These are phyloP conservation scores for Calophaca sinica DNA, from an alignment of 306 rosid species.

Conservation along the genomic window DNA sequence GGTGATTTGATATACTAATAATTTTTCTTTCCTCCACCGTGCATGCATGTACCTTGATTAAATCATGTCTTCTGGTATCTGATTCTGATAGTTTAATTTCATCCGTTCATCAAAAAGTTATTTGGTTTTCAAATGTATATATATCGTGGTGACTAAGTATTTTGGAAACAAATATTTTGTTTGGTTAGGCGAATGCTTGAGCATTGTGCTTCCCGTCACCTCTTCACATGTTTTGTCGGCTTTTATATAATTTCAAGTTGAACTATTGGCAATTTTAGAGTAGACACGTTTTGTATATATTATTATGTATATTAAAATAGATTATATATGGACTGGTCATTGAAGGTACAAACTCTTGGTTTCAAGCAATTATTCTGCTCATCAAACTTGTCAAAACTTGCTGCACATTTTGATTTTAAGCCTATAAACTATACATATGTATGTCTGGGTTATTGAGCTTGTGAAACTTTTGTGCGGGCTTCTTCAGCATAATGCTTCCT, in stretches of 20 bases:
- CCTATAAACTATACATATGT: background rate
- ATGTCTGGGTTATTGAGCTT: conserved; percentile 46
- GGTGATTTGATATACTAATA: conserved; percentile 42
- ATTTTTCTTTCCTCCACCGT: background rate
- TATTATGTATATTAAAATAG: conserved; percentile 31
- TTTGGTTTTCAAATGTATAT: conserved; percentile 34
- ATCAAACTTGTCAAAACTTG: conserved; percentile 42
- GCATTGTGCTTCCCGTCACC: conserved; percentile 61
- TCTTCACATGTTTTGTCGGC: conserved; percentile 65
- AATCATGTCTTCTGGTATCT: conserved; percentile 50
- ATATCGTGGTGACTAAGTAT: background rate
- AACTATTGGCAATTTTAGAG: conserved; percentile 45
- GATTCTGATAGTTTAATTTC: background rate
- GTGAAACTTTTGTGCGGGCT: conserved; percentile 5
- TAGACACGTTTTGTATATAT: conserved; percentile 30
- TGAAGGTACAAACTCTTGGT: conserved; percentile 41
- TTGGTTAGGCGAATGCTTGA: conserved; percentile 58
- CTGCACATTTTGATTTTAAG: conserved; percentile 38
- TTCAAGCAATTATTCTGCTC: conserved; percentile 37
- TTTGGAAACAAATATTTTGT: conserved; percentile 42
- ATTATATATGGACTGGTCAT: conserved; percentile 13
- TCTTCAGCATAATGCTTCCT: conserved; percentile 39
- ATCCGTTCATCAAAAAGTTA: conserved; percentile 50
- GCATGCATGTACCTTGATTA: conserved; percentile 53
- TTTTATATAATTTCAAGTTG: conserved; percentile 33